Evolutionary conservation across 169 alveolate genomes (phyloP).

Genomic region (Perkinsus olseni): DNA sequence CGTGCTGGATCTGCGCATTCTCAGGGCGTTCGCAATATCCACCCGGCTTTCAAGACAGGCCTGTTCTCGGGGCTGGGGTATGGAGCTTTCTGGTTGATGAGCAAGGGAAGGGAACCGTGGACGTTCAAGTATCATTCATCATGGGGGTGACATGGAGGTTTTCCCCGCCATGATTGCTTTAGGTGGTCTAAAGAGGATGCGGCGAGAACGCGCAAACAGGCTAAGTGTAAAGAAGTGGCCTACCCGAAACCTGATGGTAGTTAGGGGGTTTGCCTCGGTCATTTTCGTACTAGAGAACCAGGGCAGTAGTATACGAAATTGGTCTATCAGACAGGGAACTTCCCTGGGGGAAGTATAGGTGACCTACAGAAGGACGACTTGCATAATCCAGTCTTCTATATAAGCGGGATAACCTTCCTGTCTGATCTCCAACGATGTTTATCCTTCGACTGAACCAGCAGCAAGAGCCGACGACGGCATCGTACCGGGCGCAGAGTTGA

Average conservation of each 20-base stretch:
- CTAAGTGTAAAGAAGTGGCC: constrained; percentile 29
- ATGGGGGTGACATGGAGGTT: background rate
- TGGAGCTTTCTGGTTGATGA: constrained; percentile 29
- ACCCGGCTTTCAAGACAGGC: constrained; percentile 47
- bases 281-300: no score
- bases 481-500: no score
- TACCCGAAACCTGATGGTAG: constrained; percentile 74
- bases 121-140: constrained; percentile 13
- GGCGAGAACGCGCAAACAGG: constrained; percentile 49
- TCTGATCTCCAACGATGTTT: no score
- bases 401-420: no score
- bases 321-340: no score
- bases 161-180: background rate
- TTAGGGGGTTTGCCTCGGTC: background rate
- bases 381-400: no score
- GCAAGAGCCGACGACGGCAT: no score
- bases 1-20: background rate
- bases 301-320: no score
- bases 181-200: constrained; percentile 36
- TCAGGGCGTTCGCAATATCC: constrained; percentile 40
- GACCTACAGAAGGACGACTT: no score
- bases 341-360: no score
- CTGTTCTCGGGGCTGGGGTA: constrained; percentile 45
- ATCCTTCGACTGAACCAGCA: no score
- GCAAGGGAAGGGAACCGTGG: constrained; percentile 63